A percentile compares a stretch with the other conserved stretches of the same genome.
These are phyloP conservation scores for Neurospora sp. DNA, from an alignment of 495 filamentous ascomycete species.

Conservation along the genomic window DNA sequence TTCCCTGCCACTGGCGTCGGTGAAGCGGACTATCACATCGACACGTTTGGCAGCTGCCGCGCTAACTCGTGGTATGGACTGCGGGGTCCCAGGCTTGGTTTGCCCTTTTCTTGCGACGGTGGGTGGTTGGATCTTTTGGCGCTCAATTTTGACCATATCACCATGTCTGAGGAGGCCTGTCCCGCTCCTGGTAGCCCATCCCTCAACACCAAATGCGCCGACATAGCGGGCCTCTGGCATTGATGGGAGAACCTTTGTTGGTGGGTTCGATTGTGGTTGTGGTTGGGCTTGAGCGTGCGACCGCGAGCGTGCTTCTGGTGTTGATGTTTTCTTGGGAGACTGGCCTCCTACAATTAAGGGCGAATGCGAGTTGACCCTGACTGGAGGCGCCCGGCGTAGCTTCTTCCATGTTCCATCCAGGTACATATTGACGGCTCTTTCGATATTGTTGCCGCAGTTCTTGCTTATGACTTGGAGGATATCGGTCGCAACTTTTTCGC, in stretches of 20 bases:
- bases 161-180: constrained; percentile 60
- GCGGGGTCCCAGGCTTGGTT: constrained; percentile 21
- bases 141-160: constrained; percentile 74
- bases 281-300: not conserved
- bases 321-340: not conserved
- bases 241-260: not conserved
- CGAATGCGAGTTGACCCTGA: not conserved
- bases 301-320: constrained; percentile 2
- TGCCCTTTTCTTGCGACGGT: constrained; percentile 43
- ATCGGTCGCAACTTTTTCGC: constrained; percentile 47
- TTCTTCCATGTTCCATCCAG: constrained; percentile 88
- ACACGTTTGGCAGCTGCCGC: constrained; percentile 44
- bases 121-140: constrained; percentile 60
- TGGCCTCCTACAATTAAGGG: not conserved
- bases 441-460: constrained; percentile 52
- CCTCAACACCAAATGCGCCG: constrained; percentile 83
- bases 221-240: constrained; percentile 67
- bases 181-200: constrained; percentile 88
- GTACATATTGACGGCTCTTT: constrained; percentile 73
- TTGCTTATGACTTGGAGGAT: constrained; percentile 42
- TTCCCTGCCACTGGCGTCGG: constrained; percentile 67
- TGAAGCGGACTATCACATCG: constrained; percentile 93
- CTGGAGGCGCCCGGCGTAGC: constrained; percentile 16
- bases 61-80: constrained; percentile 24
- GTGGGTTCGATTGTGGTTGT: not conserved